A percentile compares a stretch with the other conserved stretches of the same genome.
Conservation (phyloP, 1,284 basidiomycete genomes). For the Athelia sp. region DNA sequence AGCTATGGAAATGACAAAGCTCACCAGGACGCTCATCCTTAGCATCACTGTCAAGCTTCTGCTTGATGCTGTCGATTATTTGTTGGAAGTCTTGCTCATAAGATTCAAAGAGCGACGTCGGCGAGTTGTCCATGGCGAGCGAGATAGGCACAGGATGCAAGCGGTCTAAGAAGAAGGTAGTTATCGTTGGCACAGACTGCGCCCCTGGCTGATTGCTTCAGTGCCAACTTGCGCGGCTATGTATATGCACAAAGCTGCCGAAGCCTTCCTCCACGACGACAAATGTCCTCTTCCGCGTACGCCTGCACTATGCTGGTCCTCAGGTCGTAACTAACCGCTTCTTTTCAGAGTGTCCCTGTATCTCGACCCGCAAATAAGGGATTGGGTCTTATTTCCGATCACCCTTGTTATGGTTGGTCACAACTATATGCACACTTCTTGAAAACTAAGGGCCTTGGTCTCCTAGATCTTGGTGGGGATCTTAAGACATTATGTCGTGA, state of each 20-base stretch:
- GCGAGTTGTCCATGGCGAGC: conserved; percentile 66
- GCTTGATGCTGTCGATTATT: conserved; percentile 61
- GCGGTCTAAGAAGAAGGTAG: not conserved
- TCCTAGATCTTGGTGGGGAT: conserved; percentile 88
- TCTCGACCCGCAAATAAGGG: conserved; percentile 90
- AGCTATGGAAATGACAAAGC: conserved; percentile 9
- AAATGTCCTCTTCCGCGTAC: conserved; percentile 41
- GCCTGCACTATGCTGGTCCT: conserved; percentile 12
- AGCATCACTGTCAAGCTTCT: conserved; percentile 62
- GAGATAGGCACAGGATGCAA: conserved; percentile 1
- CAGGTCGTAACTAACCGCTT: conserved; percentile 1
- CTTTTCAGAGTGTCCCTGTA: conserved; percentile 66
- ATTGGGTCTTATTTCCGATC: conserved; percentile 96
- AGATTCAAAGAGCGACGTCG: conserved; percentile 75
- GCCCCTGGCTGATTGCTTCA: not conserved
- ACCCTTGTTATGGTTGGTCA: conserved; percentile 89
- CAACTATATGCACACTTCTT: conserved; percentile 2
- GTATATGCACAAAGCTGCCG: not conserved
- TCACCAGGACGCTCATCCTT: conserved; percentile 55
- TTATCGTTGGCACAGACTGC: no score
- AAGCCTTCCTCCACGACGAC: conserved; percentile 5
- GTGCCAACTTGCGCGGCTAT: not conserved
- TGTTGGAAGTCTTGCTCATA: conserved; percentile 81
- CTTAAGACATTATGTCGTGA: conserved; percentile 88
- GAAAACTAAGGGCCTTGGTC: not conserved